Evolutionary conservation across 345 rosid genomes (phyloP).

Genomic region (Hypericum perforatum): DNA sequence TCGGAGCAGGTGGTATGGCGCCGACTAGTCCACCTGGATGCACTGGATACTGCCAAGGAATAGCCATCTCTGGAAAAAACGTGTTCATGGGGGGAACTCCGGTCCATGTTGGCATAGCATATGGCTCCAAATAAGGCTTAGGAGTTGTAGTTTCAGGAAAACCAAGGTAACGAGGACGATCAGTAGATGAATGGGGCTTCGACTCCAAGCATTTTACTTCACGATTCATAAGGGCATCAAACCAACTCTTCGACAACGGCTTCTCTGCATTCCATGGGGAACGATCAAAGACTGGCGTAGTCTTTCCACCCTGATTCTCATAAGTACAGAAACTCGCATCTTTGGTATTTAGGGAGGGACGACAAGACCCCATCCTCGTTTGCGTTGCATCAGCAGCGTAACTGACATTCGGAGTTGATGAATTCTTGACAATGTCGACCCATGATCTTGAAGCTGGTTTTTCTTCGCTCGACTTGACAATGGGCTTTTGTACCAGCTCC

Average conservation of each 20-base stretch:
- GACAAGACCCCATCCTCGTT: not conserved
- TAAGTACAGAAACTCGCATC: constrained; percentile 3
- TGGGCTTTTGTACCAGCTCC: constrained; percentile 8
- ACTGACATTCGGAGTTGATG: not conserved
- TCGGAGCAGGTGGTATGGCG: not conserved
- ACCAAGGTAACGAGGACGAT: not conserved
- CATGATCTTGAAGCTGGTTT: constrained; percentile 10
- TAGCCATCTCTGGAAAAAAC: constrained; percentile 1
- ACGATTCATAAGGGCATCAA: constrained; percentile 1
- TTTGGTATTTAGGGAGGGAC: constrained; percentile 6
- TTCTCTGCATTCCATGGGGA: constrained; percentile 12
- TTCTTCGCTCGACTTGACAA: not conserved
- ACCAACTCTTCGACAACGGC: not conserved
- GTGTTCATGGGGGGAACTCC: constrained; percentile 3
- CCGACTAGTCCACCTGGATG: constrained; percentile 1
- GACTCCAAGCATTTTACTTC: constrained; percentile 1
- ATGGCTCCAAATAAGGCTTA: constrained; percentile 1
- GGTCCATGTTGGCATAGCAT: constrained; percentile 8
- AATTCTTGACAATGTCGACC: constrained; percentile 1
- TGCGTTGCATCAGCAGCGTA: constrained; percentile 2
- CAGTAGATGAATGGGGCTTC: not conserved
- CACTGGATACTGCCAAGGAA: not conserved
- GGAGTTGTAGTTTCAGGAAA: constrained; percentile 1
- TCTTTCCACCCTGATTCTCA: not conserved
- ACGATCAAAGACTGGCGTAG: constrained; percentile 7